Base-by-base conservation (phyloP, 768 basidiomycete species). In the Boletus sensibilis region DNA sequence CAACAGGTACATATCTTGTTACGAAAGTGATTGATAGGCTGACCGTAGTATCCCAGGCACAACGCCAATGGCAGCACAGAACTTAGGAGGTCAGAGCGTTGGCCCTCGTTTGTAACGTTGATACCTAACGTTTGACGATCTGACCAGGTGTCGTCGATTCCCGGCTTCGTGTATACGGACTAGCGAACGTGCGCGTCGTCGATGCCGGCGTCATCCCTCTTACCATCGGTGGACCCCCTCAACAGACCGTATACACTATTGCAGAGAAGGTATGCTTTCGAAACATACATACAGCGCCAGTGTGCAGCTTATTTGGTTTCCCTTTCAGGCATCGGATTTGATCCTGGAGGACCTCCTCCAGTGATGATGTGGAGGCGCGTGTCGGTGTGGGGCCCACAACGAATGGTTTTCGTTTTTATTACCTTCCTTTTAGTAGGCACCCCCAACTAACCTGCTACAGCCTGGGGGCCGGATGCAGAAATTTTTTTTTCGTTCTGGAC, bases 61-160 rank as follows among this genome's bases (percentile, higher is more conserved):
- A 23, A 43, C 54, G 6, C n/a, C 50, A 1, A 55, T 55, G 50
- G 54, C 54, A 29, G 33, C 49, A 23, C 39, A 42, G 40, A 11
- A 52, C 9, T 18, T 52, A 14, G 35, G 50, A 44, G 51, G 54
- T 42, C 11, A 42, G 33, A 35, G 14, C 5, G 5, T n/a, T 1
- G 16, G 8, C 10, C 27, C 23, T 12, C 13, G 8, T 34, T 50
- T 12, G 21, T 23, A 42, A 34, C 8, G 39, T 34, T n/a, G 5
- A 7, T 16, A n/a, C 2, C 29, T 25, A 38, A 25, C 37, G 11
- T 13, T 39, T 31, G 20, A 23, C 6, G 39, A 51, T 21, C 7
- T 12, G 20, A 16, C 7, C 6, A 45, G 40, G 50, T 51, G 50
- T 51, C 16, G 29, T 51, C 29, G 40, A 45, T 18, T 45, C 40